A percentile compares a stretch with the other conserved stretches of the same genome.
phyloP scores from a whole-genome alignment of 2,329 filamentous ascomycete species.

The Rhynchosporium secalis region DNA sequence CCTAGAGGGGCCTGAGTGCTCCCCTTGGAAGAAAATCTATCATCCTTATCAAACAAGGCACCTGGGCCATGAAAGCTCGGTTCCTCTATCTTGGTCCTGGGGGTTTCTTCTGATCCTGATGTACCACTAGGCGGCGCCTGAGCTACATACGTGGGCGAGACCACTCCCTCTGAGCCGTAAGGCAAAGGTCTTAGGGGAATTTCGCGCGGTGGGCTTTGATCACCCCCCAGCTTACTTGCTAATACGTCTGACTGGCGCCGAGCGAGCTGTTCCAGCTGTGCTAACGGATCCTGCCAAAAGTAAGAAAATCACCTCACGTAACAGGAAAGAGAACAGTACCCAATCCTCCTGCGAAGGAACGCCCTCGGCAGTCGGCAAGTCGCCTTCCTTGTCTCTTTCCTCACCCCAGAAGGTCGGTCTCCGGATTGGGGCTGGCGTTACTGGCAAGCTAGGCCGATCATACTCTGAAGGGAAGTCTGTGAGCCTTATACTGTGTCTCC shows the following conservation, averaged over 20 bases:
- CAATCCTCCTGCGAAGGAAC: slow-evolving; percentile 88
- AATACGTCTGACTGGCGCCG: slow-evolving; percentile 65
- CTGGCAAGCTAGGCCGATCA: slow-evolving; percentile 84
- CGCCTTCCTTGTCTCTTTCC: slow-evolving; percentile 50
- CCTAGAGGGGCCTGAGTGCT: slow-evolving; percentile 35
- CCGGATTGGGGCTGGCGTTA: slow-evolving; percentile 81
- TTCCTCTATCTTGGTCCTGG: slow-evolving; percentile 41
- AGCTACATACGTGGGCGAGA: slow-evolving; percentile 48
- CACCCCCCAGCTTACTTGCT: slow-evolving; percentile 51
- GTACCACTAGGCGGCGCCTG: slow-evolving; percentile 38
- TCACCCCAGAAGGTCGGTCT: slow-evolving; percentile 67
- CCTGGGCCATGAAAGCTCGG: slow-evolving; percentile 54
- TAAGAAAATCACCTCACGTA: slow-evolving; percentile 43
- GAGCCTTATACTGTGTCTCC: slow-evolving; percentile 60
- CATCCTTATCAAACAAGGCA: slow-evolving; percentile 53
- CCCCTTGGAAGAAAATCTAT: slow-evolving; percentile 43
- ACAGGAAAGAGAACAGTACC: slow-evolving; percentile 71
- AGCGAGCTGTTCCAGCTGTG: slow-evolving; percentile 69
- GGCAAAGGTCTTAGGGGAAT: slow-evolving; percentile 53
- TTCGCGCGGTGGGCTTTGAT: slow-evolving; percentile 37
- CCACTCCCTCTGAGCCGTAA: slow-evolving; percentile 52
- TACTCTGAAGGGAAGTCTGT: slow-evolving; percentile 84
- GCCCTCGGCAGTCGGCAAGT: slow-evolving; percentile 74
- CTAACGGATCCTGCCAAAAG: slow-evolving; percentile 65
- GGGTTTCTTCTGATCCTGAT: slow-evolving; percentile 21